These are phyloP conservation scores for Pseudogymnoascus sp. DNA, from an alignment of 2,329 filamentous ascomycete species.

Conservation along the genomic window DNA sequence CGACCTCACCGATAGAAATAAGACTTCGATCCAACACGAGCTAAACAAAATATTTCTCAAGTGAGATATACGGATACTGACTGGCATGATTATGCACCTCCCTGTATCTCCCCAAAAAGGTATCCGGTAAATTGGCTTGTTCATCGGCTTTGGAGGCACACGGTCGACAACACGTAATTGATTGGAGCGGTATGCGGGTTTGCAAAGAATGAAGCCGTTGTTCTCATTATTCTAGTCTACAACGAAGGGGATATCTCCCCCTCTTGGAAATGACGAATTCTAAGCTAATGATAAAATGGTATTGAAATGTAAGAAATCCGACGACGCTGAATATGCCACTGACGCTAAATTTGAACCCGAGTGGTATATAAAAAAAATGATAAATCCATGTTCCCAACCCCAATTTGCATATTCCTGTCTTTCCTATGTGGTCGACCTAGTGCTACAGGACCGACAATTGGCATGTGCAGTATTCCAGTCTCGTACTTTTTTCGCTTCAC, in stretches of 20 bases:
- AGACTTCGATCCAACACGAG: conserved; percentile 10
- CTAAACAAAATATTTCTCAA: conserved; percentile 12
- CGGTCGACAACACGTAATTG: background rate
- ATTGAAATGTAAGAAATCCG: background rate
- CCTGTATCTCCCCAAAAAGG: conserved; percentile 10
- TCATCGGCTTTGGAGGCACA: conserved; percentile 1
- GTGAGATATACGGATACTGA: conserved; percentile 2
- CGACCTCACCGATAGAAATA: conserved; percentile 12
- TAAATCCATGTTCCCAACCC: background rate
- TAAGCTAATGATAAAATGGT: background rate
- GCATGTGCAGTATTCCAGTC: background rate
- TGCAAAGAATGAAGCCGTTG: background rate
- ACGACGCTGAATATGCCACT: background rate
- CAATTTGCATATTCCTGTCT: background rate
- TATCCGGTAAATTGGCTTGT: background rate
- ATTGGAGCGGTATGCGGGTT: background rate
- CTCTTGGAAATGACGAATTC: background rate
- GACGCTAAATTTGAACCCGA: background rate
- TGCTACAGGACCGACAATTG: background rate
- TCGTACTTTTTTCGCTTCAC: background rate
- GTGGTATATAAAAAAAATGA: background rate
- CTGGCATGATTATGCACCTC: conserved; percentile 11
- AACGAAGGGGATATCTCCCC: background rate
- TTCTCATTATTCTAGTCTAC: background rate
- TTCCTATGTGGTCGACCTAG: background rate